These are phyloP conservation scores for Cotoneaster glaucophyllus DNA, from an alignment of 306 rosid species.

Conservation along the genomic window DNA sequence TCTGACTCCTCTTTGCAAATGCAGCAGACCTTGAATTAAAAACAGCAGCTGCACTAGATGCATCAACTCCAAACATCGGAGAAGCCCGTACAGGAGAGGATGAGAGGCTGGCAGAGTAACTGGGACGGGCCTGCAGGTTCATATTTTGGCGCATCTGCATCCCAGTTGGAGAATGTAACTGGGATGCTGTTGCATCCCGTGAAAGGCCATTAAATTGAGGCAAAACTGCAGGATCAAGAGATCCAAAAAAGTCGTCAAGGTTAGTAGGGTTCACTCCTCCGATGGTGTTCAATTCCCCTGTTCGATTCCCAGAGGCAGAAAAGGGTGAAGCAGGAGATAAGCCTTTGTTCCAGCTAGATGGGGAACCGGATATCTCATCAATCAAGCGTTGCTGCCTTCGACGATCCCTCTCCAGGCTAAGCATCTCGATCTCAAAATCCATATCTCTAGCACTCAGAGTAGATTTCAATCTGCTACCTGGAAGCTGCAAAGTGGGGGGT, in stretches of 20 bases:
- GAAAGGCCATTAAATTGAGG: conserved; percentile 56
- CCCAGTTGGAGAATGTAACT: conserved; percentile 48
- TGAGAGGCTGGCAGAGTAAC: conserved; percentile 34
- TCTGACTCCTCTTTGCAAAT: conserved; percentile 60
- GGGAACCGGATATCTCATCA: conserved; percentile 48
- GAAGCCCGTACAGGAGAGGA: conserved; percentile 47
- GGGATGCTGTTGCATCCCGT: conserved; percentile 40
- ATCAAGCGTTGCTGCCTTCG: conserved; percentile 47
- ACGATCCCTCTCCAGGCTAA: conserved; percentile 36
- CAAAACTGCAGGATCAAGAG: conserved; percentile 43
- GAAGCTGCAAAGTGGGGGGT: conserved; percentile 56
- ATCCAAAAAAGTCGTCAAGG: conserved; percentile 53
- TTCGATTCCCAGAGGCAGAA: conserved; percentile 31
- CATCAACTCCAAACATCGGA: conserved; percentile 32
- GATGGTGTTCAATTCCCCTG: conserved; percentile 40
- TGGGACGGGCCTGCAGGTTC: conserved; percentile 42
- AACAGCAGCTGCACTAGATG: conserved; percentile 28
- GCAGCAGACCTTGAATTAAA: conserved; percentile 49
- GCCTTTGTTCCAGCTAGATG: conserved; percentile 55
- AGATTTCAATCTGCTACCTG: conserved; percentile 57
- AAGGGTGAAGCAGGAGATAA: conserved; percentile 31
- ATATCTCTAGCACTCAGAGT: conserved; percentile 47
- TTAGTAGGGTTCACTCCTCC: conserved; percentile 48
- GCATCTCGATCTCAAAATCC: conserved; percentile 40
- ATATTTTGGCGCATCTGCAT: conserved; percentile 43